These are phyloP conservation scores for Phytopythium sindhum DNA, from an alignment of 352 stramenopile genomes.

Conservation along the genomic window DNA sequence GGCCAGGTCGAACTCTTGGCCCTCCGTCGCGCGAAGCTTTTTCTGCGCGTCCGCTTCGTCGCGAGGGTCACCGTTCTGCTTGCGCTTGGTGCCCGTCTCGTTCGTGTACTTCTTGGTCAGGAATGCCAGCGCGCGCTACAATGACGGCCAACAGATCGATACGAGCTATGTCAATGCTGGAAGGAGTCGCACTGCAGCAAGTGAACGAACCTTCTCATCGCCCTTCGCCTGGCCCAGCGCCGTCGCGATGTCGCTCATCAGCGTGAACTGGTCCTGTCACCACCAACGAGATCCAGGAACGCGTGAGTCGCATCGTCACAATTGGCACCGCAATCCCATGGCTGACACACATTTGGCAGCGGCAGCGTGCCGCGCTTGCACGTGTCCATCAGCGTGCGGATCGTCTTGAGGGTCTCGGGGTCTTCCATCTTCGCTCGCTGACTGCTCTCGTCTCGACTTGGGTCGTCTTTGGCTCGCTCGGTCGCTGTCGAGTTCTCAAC, in stretches of 20 bases:
- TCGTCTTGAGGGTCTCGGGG: conserved; percentile 4
- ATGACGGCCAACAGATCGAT: neutral
- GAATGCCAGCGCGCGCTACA: neutral
- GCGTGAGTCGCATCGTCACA: neutral
- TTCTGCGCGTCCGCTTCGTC: conserved; percentile 12
- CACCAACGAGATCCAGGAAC: neutral
- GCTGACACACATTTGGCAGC: neutral
- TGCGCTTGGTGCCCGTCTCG: conserved; percentile 8
- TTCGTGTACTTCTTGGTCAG: conserved; percentile 5
- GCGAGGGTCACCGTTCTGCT: conserved; percentile 2
- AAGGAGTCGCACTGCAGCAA: neutral
- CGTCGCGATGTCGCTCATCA: neutral
- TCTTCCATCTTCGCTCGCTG: conserved; percentile 7
- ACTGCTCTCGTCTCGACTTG: conserved; percentile 12
- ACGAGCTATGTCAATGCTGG: neutral
- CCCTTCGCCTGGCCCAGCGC: conserved; percentile 1
- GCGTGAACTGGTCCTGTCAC: conserved; percentile 4
- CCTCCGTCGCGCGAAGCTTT: conserved; percentile 1
- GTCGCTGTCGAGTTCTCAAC: conserved; percentile 3
- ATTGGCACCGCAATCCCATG: neutral
- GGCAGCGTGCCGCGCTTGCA: conserved; percentile 5
- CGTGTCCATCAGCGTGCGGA: conserved; percentile 8
- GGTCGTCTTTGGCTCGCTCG: conserved; percentile 8
- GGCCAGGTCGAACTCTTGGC: conserved; percentile 17
- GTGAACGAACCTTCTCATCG: neutral